A percentile compares a stretch with the other conserved stretches of the same genome.
phyloP scores from a whole-genome alignment of 306 rosid species.

The Leucaena leucocephala region DNA sequence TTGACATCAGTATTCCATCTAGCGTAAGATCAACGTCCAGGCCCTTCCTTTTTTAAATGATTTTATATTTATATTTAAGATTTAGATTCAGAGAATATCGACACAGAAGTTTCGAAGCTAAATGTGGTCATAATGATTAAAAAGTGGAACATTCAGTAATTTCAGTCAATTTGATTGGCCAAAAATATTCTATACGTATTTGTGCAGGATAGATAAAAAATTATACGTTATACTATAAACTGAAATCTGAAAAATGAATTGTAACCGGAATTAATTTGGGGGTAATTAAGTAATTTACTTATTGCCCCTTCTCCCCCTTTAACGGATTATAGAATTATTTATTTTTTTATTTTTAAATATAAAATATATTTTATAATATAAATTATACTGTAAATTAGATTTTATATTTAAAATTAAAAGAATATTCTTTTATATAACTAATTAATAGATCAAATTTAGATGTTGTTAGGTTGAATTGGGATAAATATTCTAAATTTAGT shows the following conservation, averaged over 20 bases:
- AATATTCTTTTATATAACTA: no score
- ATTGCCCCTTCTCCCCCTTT: neutral
- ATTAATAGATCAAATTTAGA: no score
- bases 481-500: no score
- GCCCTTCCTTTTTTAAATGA: neutral
- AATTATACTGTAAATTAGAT: no score
- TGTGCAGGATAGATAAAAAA: no score
- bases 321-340: neutral
- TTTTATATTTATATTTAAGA: neutral
- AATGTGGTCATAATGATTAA: slow-evolving; percentile 16
- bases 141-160: neutral
- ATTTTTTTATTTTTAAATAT: no score
- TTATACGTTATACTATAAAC: neutral
- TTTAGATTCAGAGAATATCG: slow-evolving; percentile 2
- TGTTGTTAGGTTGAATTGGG: no score
- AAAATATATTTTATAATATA: no score
- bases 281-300: no score
- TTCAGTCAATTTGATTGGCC: neutral
- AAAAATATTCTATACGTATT: neutral
- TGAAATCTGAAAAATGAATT: no score
- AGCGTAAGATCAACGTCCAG: slow-evolving; percentile 49
- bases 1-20: slow-evolving; percentile 46
- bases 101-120: slow-evolving; percentile 1
- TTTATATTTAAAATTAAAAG: no score
- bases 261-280: neutral